Evolutionary conservation across 306 rosid species (phyloP).

Genomic region (Ceratonia siliqua): DNA sequence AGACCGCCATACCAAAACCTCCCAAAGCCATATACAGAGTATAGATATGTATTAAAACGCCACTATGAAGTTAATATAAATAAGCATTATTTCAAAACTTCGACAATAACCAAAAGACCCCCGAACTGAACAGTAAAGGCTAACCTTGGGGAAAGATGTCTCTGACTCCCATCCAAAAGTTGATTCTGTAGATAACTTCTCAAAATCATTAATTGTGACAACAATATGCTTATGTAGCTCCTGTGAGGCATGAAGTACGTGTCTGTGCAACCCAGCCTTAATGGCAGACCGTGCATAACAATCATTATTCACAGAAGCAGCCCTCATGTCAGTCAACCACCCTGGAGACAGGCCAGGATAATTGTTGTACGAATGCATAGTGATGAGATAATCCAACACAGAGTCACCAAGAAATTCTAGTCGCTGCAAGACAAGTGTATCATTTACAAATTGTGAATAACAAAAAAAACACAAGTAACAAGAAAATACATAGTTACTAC

Average conservation of each 20-base stretch:
- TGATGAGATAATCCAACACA: slow-evolving; percentile 66
- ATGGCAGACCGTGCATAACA: slow-evolving; percentile 69
- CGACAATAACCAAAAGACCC: neutral
- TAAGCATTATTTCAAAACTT: neutral
- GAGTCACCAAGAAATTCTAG: slow-evolving; percentile 85
- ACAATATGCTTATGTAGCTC: slow-evolving; percentile 59
- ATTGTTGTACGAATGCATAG: slow-evolving; percentile 52
- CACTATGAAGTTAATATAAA: neutral
- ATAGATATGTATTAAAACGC: neutral
- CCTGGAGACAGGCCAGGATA: slow-evolving; percentile 74
- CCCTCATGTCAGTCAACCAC: slow-evolving; percentile 73
- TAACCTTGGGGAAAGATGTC: slow-evolving; percentile 73
- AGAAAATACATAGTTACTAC: neutral
- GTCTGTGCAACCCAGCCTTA: slow-evolving; percentile 62
- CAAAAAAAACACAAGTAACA: neutral
- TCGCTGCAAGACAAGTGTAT: slow-evolving; percentile 49
- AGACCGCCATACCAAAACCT: too few species aligned
- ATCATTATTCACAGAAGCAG: slow-evolving; percentile 77
- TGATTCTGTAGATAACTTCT: slow-evolving; percentile 33
- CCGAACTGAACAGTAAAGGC: slow-evolving; percentile 12
- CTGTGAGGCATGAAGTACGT: slow-evolving; percentile 58
- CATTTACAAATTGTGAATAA: slow-evolving; percentile 17
- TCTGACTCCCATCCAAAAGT: slow-evolving; percentile 79
- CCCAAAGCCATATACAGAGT: too few species aligned
- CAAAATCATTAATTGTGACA: slow-evolving; percentile 33